Base-by-base conservation (phyloP, 2,329 filamentous ascomycete species). In the Ophioceras dolichostomum region DNA sequence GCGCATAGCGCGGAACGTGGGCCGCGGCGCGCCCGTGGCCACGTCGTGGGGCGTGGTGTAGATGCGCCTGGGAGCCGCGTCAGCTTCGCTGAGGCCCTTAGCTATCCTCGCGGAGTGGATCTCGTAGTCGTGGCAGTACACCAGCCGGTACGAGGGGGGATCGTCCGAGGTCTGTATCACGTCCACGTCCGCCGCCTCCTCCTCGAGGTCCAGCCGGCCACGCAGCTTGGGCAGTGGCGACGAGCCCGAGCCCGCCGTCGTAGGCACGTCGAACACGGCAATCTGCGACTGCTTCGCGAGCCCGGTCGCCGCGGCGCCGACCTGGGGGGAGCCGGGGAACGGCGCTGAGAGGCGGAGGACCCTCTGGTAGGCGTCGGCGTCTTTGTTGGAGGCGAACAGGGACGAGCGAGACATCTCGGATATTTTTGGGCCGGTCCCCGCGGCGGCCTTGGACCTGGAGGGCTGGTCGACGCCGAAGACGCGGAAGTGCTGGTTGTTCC, bases 401-500 rank as follows among this genome's bases (percentile, higher is more conserved):
- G 65, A 51, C 39, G 62, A 55, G 41, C 69, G 70, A 38, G 67
- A 67, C 19, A 69, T 46, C 56, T 77, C 72, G 36, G 62, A 49
- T 41, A 79, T 61, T 47, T 58, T 61, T 42, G 45, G 52, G 47
- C 37, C 52, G 44, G 45, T 52, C 34, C 54, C 48, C 42, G 52
- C 50, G 38, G 45, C 28, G 41, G 46, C 50, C 28, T 37, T 34
- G 10, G 36, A 28, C 9, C 38, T 24, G 27, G 46, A 43, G 12
- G 49, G 52, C 44, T 47, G 56, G 45, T 65, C 57, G 44, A 91
- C 68, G 44, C 71, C 67, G 50, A 94, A 83, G 9, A 83, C 71
- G 45, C 87, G 76, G 45, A 96, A 76, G 60, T 95, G 88, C 51
- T 83, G 70, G 55, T 95, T 95, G 53, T 75, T 81, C 45, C 82